These are phyloP conservation scores for Mucor circinelloides DNA, from an alignment of 371 early-diverging fungal species.

Conservation along the genomic window DNA sequence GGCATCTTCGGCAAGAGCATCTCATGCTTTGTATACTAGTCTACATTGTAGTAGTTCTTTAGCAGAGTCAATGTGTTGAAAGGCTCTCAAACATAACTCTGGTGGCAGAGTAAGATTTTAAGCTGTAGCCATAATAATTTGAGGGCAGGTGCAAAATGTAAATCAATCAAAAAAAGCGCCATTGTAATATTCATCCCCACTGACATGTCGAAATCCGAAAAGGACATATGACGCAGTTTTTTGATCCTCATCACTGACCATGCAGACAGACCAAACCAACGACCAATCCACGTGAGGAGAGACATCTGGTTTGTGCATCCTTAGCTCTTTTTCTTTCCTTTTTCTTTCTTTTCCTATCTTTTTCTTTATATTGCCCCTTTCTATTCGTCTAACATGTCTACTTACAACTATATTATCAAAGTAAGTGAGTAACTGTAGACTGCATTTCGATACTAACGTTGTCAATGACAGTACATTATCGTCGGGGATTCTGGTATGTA, in stretches of 20 bases:
- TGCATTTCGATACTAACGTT: not conserved
- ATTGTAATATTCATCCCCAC: too few species aligned
- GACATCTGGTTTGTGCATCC: not conserved
- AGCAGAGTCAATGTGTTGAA: too few species aligned
- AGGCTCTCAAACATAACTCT: not conserved
- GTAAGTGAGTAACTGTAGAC: constrained; percentile 14
- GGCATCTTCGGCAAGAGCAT: not conserved
- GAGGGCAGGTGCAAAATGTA: too few species aligned
- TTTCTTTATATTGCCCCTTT: not conserved
- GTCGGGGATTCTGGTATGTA: constrained; percentile 50
- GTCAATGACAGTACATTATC: constrained; percentile 40
- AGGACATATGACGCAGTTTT: not conserved
- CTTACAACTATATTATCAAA: constrained; percentile 50
- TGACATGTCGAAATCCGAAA: not conserved
- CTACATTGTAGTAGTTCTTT: not conserved
- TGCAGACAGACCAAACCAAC: not conserved
- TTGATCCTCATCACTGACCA: not conserved
- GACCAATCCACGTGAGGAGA: not conserved
- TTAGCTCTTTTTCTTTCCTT: not conserved
- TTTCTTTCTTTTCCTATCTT: not conserved
- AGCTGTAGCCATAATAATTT: not conserved
- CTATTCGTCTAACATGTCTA: constrained; percentile 36
- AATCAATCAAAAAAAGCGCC: not conserved
- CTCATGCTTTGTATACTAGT: not conserved
- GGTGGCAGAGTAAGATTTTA: not conserved